Conservation (phyloP, 2,329 filamentous ascomycete species). For the Shiraia bambusicola region DNA sequence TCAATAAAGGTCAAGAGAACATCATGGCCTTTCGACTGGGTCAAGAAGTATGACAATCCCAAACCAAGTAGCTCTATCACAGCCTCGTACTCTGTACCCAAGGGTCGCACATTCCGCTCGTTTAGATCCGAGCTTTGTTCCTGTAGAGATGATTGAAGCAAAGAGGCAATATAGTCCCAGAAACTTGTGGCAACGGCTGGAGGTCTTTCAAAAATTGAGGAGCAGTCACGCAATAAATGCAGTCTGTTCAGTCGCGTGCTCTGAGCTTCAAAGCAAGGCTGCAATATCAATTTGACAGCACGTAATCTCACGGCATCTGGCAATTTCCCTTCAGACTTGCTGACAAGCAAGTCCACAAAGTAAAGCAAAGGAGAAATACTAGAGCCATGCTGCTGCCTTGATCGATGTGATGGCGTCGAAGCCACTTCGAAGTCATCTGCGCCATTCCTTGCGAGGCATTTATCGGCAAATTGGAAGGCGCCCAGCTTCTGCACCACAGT, state of each 20-base stretch:
- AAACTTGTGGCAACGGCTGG: constrained; percentile 25
- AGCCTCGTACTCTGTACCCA: constrained; percentile 70
- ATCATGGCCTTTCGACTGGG: constrained; percentile 17
- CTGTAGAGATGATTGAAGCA: constrained; percentile 27
- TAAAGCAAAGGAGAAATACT: constrained; percentile 65
- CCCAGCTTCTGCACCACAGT: constrained; percentile 56
- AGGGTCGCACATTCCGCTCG: constrained; percentile 39
- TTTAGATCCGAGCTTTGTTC: constrained; percentile 23
- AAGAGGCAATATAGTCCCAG: constrained; percentile 29
- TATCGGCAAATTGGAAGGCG: constrained; percentile 53
- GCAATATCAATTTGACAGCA: constrained; percentile 53
- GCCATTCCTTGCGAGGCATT: constrained; percentile 54
- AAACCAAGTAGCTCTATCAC: constrained; percentile 66
- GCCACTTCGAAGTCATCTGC: constrained; percentile 63
- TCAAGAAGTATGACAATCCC: constrained; percentile 51
- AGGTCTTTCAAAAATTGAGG: constrained; percentile 23
- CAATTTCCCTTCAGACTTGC: constrained; percentile 41
- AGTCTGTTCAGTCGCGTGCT: constrained; percentile 40
- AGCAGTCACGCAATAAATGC: constrained; percentile 43
- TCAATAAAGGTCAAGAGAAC: constrained; percentile 61
- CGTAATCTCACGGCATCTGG: constrained; percentile 42
- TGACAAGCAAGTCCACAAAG: constrained; percentile 63
- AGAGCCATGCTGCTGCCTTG: constrained; percentile 48
- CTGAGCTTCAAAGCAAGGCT: constrained; percentile 57
- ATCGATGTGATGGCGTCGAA: constrained; percentile 66